These are phyloP conservation scores for Nadsonia fulvescens DNA, from an alignment of 805 yeast genomes.

Conservation along the genomic window DNA sequence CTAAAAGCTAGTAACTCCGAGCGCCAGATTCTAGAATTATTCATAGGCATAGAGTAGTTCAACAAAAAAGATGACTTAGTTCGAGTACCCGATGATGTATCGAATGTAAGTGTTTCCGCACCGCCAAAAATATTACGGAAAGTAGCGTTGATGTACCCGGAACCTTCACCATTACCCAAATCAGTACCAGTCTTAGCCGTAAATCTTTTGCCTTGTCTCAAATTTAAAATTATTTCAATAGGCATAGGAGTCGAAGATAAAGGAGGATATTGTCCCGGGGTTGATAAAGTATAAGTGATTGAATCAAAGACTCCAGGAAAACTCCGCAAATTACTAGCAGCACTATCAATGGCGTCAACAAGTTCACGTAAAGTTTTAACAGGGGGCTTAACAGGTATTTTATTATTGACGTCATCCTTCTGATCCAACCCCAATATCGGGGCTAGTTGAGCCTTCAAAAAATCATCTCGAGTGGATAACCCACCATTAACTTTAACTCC, in stretches of 20 bases:
- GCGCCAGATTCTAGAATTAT: conserved; percentile 30
- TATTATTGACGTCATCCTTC: too few relatives aligned
- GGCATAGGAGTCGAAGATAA: conserved; percentile 1
- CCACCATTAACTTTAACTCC: too few relatives aligned
- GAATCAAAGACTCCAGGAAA: too few relatives aligned
- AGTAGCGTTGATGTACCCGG: conserved; percentile 71
- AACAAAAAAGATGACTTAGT: conserved; percentile 36
- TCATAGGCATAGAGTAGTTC: conserved; percentile 34
- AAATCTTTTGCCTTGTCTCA: conserved; percentile 33
- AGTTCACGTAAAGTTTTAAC: too few relatives aligned
- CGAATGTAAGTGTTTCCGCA: conserved; percentile 42
- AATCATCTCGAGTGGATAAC: too few relatives aligned
- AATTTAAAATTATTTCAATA: conserved; percentile 1
- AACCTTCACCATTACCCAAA: conserved; percentile 93
- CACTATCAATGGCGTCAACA: too few relatives aligned
- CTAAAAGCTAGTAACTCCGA: conserved; percentile 33
- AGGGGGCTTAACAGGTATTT: too few relatives aligned
- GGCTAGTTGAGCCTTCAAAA: too few relatives aligned
- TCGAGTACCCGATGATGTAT: conserved; percentile 42
- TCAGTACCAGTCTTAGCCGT: conserved; percentile 87
- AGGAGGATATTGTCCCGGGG: background rate
- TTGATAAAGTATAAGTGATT: too few relatives aligned
- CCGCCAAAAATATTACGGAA: conserved; percentile 44
- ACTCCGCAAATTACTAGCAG: too few relatives aligned
- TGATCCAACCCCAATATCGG: too few relatives aligned